These are phyloP conservation scores for Annulohypoxylon bovei DNA, from an alignment of 495 filamentous ascomycete genomes.

Conservation along the genomic window DNA sequence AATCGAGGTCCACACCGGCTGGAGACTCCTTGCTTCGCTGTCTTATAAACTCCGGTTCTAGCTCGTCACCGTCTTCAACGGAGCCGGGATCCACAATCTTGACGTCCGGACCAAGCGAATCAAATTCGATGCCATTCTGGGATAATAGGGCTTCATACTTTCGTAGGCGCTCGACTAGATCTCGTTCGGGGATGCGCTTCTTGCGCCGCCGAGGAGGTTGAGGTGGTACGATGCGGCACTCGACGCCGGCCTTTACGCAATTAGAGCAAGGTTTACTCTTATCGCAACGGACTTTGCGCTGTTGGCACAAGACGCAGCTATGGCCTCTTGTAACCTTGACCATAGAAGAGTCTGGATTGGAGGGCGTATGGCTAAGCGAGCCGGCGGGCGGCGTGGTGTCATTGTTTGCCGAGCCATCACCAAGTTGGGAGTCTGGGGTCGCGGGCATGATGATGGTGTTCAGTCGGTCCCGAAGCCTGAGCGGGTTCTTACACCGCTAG, in stretches of 20 bases:
- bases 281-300: slow-evolving; percentile 75
- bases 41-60: slow-evolving; percentile 57
- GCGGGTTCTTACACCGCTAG: slow-evolving; percentile 40
- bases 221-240: slow-evolving; percentile 69
- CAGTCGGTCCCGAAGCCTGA: slow-evolving; percentile 45
- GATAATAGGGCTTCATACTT: slow-evolving; percentile 65
- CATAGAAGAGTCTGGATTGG: slow-evolving; percentile 48
- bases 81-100: slow-evolving; percentile 51
- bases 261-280: slow-evolving; percentile 71
- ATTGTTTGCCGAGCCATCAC: slow-evolving; percentile 43
- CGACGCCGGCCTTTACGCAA: slow-evolving; percentile 68
- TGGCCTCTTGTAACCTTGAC: slow-evolving; percentile 64
- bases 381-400: slow-evolving; percentile 48
- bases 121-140: slow-evolving; percentile 61
- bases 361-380: slow-evolving; percentile 48
- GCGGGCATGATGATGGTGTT: slow-evolving; percentile 43
- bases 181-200: slow-evolving; percentile 63
- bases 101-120: slow-evolving; percentile 55
- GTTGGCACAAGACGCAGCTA: slow-evolving; percentile 72
- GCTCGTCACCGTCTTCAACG: slow-evolving; percentile 60
- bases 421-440: slow-evolving; percentile 48
- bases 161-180: slow-evolving; percentile 61
- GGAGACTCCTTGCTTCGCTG: slow-evolving; percentile 43
- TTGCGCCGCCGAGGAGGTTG: slow-evolving; percentile 67
- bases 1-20: slow-evolving; percentile 35